A percentile compares a stretch with the other conserved stretches of the same genome.
Conservation (phyloP, 441 rosid species). For the Euphorbia schlechtendalii region DNA sequence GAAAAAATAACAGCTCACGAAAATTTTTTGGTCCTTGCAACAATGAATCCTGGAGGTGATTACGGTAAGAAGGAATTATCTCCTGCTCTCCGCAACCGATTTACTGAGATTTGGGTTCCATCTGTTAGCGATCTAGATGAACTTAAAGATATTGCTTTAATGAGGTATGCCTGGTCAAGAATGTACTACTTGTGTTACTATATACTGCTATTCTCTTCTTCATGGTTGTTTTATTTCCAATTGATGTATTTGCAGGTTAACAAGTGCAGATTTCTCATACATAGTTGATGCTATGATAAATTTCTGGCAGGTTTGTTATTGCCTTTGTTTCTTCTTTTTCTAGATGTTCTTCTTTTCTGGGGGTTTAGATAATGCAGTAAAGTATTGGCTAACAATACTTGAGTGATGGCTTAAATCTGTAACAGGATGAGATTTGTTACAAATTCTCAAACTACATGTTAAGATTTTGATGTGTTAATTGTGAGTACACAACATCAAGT, state of each 20-base stretch:
- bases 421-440: background rate
- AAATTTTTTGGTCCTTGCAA: constrained; percentile 79
- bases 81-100: constrained; percentile 96
- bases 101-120: constrained; percentile 99
- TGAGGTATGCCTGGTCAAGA: constrained; percentile 42
- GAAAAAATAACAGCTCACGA: constrained; percentile 76
- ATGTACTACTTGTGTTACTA: constrained; percentile 3
- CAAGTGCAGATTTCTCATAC: constrained; percentile 34
- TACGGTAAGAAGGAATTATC: constrained; percentile 98
- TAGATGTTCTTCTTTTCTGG: background rate
- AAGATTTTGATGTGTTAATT: background rate
- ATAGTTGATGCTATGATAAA: constrained; percentile 62
- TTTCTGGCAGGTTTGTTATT: constrained; percentile 67
- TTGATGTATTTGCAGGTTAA: constrained; percentile 37
- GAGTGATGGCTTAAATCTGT: background rate
- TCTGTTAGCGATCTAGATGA: constrained; percentile 59
- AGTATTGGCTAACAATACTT: constrained; percentile 6
- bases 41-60: constrained; percentile 99
- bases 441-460: background rate
- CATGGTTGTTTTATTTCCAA: constrained; percentile 4
- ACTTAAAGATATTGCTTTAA: constrained; percentile 67
- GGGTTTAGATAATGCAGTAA: background rate
- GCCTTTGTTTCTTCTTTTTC: constrained; percentile 10
- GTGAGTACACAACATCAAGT: background rate
- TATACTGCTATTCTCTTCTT: background rate